phyloP scores from a whole-genome alignment of 352 stramenopile genomes.

The Blastocystis sp. region DNA sequence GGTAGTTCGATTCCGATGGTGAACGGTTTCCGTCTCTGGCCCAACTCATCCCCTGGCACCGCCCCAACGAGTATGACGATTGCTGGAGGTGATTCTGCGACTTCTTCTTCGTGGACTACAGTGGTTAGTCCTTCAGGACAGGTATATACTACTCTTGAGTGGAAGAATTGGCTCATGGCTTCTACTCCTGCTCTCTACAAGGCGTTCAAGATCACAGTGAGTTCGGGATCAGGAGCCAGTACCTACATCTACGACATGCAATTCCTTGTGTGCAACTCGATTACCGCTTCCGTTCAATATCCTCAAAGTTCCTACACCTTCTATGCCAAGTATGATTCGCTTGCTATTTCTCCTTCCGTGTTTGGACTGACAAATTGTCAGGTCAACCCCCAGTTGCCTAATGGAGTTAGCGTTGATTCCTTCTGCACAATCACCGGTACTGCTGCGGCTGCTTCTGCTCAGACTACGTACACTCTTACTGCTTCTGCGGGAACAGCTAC shows the following conservation, averaged over 20 bases:
- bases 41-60: not conserved
- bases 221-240: not conserved
- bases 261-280: not conserved
- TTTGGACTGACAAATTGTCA: not conserved
- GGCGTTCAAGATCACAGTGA: not conserved
- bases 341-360: not conserved
- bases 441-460: not conserved
- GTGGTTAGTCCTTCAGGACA: not conserved
- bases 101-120: not conserved
- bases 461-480: constrained; percentile 25
- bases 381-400: not conserved
- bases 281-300: not conserved
- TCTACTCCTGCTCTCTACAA: not conserved
- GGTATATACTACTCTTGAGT: not conserved
- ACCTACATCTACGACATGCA: not conserved
- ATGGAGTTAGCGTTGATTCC: not conserved
- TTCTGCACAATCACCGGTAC: not conserved
- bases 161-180: not conserved
- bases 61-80: not conserved
- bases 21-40: not conserved
- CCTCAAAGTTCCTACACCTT: not conserved
- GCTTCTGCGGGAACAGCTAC: not conserved
- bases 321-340: not conserved
- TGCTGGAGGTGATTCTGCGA: not conserved
- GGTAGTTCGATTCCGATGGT: not conserved